A percentile compares a stretch with the other conserved stretches of the same genome.
These are phyloP conservation scores for Sporothrix pseudoabietina DNA, from an alignment of 2,329 filamentous ascomycete species.

Conservation along the genomic window DNA sequence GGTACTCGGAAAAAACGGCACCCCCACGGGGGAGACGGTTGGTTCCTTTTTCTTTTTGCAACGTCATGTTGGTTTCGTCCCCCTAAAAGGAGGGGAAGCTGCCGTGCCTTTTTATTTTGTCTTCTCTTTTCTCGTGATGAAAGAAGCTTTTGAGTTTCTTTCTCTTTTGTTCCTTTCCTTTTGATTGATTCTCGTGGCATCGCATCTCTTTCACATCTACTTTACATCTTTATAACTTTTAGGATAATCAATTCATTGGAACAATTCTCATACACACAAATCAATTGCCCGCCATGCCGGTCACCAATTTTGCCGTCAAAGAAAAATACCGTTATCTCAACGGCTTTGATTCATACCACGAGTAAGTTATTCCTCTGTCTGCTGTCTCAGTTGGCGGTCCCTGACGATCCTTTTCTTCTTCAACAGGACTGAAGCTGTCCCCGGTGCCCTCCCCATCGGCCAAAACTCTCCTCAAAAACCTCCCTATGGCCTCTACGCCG, in stretches of 20 bases:
- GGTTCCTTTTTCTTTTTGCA: background rate
- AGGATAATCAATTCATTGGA: background rate
- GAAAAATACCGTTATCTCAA: conserved; percentile 74
- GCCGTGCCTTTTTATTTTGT: background rate
- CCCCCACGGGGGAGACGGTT: conserved; percentile 1
- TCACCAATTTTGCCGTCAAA: conserved; percentile 51
- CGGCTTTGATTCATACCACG: conserved; percentile 76
- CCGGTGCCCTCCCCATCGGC: conserved; percentile 71
- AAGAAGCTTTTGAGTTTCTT: background rate
- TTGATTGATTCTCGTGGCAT: background rate
- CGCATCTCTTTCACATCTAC: background rate
- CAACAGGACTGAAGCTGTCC: conserved; percentile 71
- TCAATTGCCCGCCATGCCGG: conserved; percentile 48
- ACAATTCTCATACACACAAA: background rate
- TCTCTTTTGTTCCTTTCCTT: background rate
- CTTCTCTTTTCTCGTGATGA: background rate
- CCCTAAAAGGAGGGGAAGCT: background rate
- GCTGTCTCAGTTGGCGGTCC: background rate
- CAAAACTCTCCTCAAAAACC: conserved; percentile 83
- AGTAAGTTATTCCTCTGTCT: conserved; percentile 55
- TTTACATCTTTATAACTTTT: background rate
- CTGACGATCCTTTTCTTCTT: background rate
- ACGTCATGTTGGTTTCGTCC: background rate
- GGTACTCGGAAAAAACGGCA: conserved; percentile 5
- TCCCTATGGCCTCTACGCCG: conserved; percentile 76